A percentile compares a stretch with the other conserved stretches of the same genome.
These are phyloP conservation scores for Lipomyces sp. DNA, from an alignment of 805 yeast species.

Conservation along the genomic window DNA sequence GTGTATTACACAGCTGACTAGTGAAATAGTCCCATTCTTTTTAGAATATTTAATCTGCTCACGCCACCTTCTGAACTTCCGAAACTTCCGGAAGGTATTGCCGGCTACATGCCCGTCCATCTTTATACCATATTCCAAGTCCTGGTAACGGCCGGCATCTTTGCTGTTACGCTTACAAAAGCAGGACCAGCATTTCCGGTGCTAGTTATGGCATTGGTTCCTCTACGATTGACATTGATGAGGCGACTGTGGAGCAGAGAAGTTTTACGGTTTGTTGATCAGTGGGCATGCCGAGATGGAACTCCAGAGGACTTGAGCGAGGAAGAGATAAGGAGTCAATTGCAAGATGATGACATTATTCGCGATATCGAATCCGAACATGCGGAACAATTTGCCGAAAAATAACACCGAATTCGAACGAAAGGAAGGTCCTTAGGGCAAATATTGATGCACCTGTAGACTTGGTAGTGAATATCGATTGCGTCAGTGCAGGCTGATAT, in stretches of 20 bases:
- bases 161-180: background rate
- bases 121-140: conserved; percentile 1
- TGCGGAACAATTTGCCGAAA: no score
- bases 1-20: background rate
- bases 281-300: conserved; percentile 1
- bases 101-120: background rate
- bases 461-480: no score
- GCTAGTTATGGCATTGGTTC: background rate
- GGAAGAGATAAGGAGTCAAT: background rate
- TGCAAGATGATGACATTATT: background rate
- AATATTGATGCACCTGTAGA: no score
- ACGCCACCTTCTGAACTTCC: conserved; percentile 2
- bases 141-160: background rate
- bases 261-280: background rate
- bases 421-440: no score
- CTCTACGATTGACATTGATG: background rate
- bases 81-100: background rate
- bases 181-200: conserved; percentile 3
- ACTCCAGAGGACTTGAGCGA: background rate
- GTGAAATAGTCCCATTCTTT: background rate
- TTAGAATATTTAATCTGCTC: background rate
- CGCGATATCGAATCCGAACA: background rate
- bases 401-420: no score
- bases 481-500: no score
- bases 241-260: background rate